Evolutionary conservation across 1,284 basidiomycete genomes (phyloP).

Genomic region (Tilletia walkeri): DNA sequence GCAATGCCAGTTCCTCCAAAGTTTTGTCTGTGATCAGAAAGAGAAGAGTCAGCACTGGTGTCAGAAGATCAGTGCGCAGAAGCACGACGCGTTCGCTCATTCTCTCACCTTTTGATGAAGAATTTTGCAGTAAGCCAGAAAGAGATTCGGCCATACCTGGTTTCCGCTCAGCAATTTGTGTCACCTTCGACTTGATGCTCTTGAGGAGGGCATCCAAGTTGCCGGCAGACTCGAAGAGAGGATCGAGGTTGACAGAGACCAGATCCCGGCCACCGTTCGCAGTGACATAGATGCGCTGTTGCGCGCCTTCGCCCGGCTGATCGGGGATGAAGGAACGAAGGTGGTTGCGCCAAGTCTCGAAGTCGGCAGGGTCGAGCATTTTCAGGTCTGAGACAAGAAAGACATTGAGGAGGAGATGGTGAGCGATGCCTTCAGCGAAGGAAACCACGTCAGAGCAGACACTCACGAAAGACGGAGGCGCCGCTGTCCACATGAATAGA

Average conservation of each 20-base stretch:
- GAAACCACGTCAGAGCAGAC: neutral
- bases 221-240: conserved; percentile 37
- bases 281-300: conserved; percentile 34
- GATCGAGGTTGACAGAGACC: conserved; percentile 36
- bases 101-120: conserved; percentile 3
- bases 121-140: neutral
- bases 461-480: conserved; percentile 45
- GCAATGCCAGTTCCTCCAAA: conserved; percentile 24
- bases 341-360: conserved; percentile 46
- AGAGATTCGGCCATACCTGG: conserved; percentile 9
- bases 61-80: neutral
- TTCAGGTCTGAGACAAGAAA: conserved; percentile 37
- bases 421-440: neutral
- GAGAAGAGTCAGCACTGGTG: neutral
- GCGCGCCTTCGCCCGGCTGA: conserved; percentile 23
- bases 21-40: conserved; percentile 18
- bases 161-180: conserved; percentile 7
- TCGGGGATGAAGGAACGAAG: conserved; percentile 49
- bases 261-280: conserved; percentile 37
- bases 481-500: conserved; percentile 55
- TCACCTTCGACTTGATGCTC: conserved; percentile 26
- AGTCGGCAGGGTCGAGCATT: conserved; percentile 46
- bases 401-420: neutral
- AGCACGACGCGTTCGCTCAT: neutral
- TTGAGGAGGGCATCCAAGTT: conserved; percentile 38